A percentile compares a stretch with the other conserved stretches of the same genome.
Evolutionary conservation across 129 eudicot genomes (phyloP).

Genomic region (Logfia minima): DNA sequence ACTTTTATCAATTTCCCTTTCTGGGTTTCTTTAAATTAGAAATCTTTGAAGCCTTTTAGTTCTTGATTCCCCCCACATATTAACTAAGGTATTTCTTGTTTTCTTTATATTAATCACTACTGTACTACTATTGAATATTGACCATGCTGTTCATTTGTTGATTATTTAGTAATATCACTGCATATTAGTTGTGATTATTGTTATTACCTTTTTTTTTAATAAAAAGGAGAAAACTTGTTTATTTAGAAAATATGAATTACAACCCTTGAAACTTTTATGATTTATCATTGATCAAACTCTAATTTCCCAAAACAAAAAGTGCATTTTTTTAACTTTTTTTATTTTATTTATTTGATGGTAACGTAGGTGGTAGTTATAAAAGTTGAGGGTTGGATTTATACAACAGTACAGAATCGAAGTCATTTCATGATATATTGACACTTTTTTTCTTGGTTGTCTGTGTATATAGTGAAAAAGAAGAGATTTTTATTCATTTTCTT

Average conservation of each 20-base stretch:
- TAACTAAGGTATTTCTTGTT: slow-evolving; percentile 14
- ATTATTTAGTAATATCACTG: neutral
- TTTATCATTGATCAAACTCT: slow-evolving; percentile 5
- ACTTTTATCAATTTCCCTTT: neutral
- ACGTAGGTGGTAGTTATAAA: neutral
- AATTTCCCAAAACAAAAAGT: neutral
- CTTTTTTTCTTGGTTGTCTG: slow-evolving; percentile 1
- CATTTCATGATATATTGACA: neutral
- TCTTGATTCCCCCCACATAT: slow-evolving; percentile 7
- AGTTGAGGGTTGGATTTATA: neutral
- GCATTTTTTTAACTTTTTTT: neutral
- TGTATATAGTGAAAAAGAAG: slow-evolving; percentile 13
- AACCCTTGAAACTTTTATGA: neutral
- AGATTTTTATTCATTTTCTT: neutral
- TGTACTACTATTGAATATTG: neutral
- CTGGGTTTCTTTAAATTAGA: slow-evolving; percentile 5
- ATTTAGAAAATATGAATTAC: neutral
- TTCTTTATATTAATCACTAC: neutral
- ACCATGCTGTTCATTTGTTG: slow-evolving; percentile 9
- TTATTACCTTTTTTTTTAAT: neutral
- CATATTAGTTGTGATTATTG: neutral
- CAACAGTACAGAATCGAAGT: neutral
- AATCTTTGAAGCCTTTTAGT: slow-evolving; percentile 7
- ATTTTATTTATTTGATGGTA: neutral
- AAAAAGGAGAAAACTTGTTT: neutral